phyloP scores from a whole-genome alignment of 202 grass and related monocot genomes.

The Panicum hallii region DNA sequence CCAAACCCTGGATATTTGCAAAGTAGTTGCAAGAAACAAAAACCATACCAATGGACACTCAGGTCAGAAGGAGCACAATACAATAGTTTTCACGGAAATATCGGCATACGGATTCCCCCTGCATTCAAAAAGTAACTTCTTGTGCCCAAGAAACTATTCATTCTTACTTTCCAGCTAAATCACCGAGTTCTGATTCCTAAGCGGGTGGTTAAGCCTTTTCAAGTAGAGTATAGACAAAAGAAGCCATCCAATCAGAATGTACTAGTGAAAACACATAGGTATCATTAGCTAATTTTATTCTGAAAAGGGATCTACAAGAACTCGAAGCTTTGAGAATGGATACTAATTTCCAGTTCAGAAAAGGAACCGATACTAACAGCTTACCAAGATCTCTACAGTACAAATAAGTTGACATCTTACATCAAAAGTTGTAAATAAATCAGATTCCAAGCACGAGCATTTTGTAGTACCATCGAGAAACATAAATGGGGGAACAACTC shows the following conservation, averaged over 20 bases:
- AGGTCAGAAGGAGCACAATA: conserved; percentile 47
- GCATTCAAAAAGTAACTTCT: conserved; percentile 4
- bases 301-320: background rate
- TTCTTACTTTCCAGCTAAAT: background rate
- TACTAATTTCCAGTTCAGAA: background rate
- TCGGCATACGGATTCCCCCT: conserved; percentile 29
- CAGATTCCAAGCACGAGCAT: background rate
- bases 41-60: conserved; percentile 55
- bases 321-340: background rate
- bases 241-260: background rate
- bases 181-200: background rate
- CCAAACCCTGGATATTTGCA: conserved; percentile 76
- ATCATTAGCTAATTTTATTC: background rate
- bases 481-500: background rate
- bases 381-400: background rate
- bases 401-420: conserved; percentile 1
- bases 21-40: conserved; percentile 58
- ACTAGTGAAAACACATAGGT: background rate
- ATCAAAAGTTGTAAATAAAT: background rate
- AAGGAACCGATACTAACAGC: background rate
- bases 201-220: background rate
- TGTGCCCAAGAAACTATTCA: conserved; percentile 15
- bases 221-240: background rate
- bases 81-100: conserved; percentile 9
- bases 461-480: background rate